phyloP scores from a whole-genome alignment of 352 stramenopile species.

The Phytophthora pistaciae region DNA sequence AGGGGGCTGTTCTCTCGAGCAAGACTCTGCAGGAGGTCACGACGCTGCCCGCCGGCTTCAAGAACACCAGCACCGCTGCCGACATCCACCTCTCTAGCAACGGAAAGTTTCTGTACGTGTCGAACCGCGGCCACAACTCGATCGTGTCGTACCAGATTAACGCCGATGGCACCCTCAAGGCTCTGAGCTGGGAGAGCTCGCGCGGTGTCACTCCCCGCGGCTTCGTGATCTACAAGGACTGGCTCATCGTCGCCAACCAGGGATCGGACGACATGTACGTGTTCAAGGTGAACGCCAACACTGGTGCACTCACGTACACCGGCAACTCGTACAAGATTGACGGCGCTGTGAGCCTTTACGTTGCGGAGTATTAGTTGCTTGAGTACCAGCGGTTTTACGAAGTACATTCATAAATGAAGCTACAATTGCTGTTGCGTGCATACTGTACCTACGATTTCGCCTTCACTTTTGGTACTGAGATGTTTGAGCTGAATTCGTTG shows the following conservation, averaged over 20 bases:
- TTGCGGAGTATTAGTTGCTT: conserved; percentile 28
- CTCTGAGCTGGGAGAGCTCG: conserved; percentile 45
- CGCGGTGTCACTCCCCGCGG: conserved; percentile 51
- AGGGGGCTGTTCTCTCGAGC: conserved; percentile 24
- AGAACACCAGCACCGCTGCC: conserved; percentile 30
- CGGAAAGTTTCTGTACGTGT: conserved; percentile 67
- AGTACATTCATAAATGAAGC: not conserved
- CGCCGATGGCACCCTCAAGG: conserved; percentile 39
- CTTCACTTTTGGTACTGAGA: too few species aligned
- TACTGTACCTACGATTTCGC: not conserved
- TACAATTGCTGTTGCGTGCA: not conserved
- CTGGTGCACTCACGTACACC: conserved; percentile 47
- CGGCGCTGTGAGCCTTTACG: conserved; percentile 47
- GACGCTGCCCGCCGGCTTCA: conserved; percentile 54
- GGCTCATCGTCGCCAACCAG: conserved; percentile 68
- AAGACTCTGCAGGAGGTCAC: conserved; percentile 54
- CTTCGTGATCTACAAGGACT: conserved; percentile 54
- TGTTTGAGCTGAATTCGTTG: too few species aligned
- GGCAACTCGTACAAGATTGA: conserved; percentile 45
- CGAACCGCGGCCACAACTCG: conserved; percentile 71
- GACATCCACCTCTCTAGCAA: conserved; percentile 62
- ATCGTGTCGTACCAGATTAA: conserved; percentile 61
- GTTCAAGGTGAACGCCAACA: conserved; percentile 49
- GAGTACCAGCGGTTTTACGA: too few species aligned
- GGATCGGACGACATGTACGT: conserved; percentile 59